Conservation (phyloP, 1,139 yeast genomes). For the Pneumocystis wakefieldiae region DNA sequence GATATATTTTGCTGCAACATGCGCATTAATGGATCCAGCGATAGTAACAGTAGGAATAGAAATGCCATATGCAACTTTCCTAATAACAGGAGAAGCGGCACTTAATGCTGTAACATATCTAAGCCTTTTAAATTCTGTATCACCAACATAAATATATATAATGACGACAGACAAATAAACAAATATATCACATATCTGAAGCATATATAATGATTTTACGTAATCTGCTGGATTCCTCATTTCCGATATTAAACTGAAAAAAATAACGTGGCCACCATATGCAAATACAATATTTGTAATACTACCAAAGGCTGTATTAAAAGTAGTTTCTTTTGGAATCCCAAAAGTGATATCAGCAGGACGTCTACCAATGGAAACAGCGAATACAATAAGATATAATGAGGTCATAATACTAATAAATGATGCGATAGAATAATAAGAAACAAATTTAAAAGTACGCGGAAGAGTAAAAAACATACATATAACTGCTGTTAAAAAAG, state of each 20-base stretch:
- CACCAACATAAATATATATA: neutral
- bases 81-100: neutral
- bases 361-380: neutral
- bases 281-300: neutral
- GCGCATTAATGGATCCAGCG: neutral
- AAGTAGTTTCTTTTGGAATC: neutral
- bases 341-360: neutral
- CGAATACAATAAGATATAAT: neutral
- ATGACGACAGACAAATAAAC: neutral
- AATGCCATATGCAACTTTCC: neutral
- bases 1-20: neutral
- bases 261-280: neutral
- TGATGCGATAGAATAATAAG: neutral
- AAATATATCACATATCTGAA: neutral
- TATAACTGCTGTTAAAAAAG: neutral
- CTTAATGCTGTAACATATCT: neutral
- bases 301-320: neutral
- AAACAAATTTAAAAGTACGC: neutral
- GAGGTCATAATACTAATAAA: neutral
- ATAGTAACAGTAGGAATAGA: neutral
- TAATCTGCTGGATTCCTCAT: neutral
- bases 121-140: neutral
- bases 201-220: neutral
- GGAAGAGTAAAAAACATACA: slow-evolving; percentile 5
- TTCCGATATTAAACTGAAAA: neutral